Base-by-base conservation (phyloP, 73 alveolate genomes). In the Tetrahymena borealis region DNA sequence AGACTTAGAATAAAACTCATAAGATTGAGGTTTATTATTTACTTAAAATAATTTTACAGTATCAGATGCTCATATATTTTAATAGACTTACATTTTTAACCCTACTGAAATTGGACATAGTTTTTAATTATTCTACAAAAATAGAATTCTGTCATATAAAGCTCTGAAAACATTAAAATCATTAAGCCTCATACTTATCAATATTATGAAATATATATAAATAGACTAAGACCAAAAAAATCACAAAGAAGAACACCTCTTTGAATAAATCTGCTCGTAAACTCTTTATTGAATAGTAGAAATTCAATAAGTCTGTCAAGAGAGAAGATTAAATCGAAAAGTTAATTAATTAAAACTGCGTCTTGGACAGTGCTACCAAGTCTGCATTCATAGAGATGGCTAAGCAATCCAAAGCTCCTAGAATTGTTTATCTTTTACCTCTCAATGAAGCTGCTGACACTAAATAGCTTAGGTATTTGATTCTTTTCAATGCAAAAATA, bases 1-100 rank as follows among this genome's bases (percentile, higher is more conserved):
- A 60, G 28, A 93, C 40, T 38, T 91, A 28, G 40, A 93, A 39
- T 32, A 92, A 15, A 93, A 90, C 90, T 33, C 95, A 39, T 79
- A 93, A 32, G 40, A 93, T 40, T 24, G 39, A 90, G 79, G 42
- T 33, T 40, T 38, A 35, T 20, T 33, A 16, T 39, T 39, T 39
- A 33, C 79, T 24, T 60, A 91, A 40, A 91, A 60, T 78, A 35
- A 91, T 40, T 79, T 40, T 35, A 39, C 38, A 42, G 78, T 79
- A 18, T 31, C 42, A 60, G 94, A 91, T 39, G 40, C 78, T 43
- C n/a, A 39, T 79, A 20, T 85, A 39, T 37, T 36, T 7, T 39
- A 20, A 11, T 36, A 28, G 33, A 7, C 12, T 20, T 33, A 38
- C n/a, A 91, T 91, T 78, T 32, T 28, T 40, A 13, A 37, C 33